These are phyloP conservation scores for Phytopythium sindhum DNA, from an alignment of 352 stramenopile species.

Conservation along the genomic window DNA sequence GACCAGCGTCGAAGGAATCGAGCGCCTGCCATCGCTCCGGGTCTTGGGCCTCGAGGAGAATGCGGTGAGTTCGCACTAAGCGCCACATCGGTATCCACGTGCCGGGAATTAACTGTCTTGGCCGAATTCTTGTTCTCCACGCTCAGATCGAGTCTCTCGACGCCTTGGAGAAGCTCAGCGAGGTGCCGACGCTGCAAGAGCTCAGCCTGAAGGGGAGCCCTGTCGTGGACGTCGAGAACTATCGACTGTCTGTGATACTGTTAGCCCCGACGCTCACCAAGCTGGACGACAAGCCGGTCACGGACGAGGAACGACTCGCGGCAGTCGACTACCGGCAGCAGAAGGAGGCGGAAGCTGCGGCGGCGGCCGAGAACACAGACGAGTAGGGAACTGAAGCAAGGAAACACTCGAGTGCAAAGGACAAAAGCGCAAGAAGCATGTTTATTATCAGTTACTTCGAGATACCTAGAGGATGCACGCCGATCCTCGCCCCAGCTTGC, in stretches of 20 bases:
- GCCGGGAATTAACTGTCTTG: neutral
- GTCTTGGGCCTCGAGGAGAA: conserved; percentile 58
- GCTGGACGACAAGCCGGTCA: conserved; percentile 53
- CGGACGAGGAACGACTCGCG: conserved; percentile 56
- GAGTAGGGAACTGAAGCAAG: conserved; percentile 4
- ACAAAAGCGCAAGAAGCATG: conserved; percentile 27
- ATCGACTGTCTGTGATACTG: conserved; percentile 50
- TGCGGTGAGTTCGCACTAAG: conserved; percentile 27
- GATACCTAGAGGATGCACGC: neutral
- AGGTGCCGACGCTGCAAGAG: conserved; percentile 35
- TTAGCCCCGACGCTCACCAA: conserved; percentile 48
- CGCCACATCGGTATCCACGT: neutral
- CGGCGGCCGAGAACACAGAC: conserved; percentile 11
- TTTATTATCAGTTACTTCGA: conserved; percentile 31
- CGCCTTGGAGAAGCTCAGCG: conserved; percentile 37
- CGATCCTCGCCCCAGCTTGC: neutral
- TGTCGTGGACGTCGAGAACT: conserved; percentile 51
- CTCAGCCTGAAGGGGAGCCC: conserved; percentile 55
- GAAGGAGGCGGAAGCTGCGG: conserved; percentile 24
- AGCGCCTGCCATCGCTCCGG: conserved; percentile 36
- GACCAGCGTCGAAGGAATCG: conserved; percentile 45
- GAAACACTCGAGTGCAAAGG: neutral
- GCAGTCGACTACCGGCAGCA: conserved; percentile 58
- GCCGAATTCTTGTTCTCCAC: too few species aligned
- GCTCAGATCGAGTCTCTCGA: conserved; percentile 51